Conservation (phyloP, 1,139 yeast species). For the Pichia kudriavzevii region DNA sequence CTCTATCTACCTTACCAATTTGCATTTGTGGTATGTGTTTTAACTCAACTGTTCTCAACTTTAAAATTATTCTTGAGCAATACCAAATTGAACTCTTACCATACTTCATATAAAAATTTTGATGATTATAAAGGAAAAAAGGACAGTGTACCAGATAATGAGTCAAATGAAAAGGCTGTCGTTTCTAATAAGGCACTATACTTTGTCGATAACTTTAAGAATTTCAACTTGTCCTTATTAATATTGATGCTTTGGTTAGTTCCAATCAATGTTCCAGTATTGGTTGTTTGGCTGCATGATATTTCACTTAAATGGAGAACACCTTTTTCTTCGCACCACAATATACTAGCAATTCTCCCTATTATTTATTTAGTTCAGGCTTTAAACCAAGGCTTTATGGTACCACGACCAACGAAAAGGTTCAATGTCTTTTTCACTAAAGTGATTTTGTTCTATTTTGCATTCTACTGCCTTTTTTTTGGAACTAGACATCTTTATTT, state of each 20-base stretch:
- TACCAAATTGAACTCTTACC: slow-evolving; percentile 10
- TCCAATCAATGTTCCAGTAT: slow-evolving; percentile 61
- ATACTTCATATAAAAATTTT: slow-evolving; percentile 1
- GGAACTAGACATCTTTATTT: slow-evolving; percentile 67
- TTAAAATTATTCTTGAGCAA: slow-evolving; percentile 3
- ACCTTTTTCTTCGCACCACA: slow-evolving; percentile 72
- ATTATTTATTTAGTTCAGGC: slow-evolving; percentile 44
- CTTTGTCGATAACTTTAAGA: slow-evolving; percentile 28
- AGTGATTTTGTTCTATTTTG: slow-evolving; percentile 36
- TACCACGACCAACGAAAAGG: slow-evolving; percentile 22
- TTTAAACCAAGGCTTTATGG: slow-evolving; percentile 32
- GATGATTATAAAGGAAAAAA: not conserved
- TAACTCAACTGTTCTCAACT: slow-evolving; percentile 37
- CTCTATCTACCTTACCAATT: slow-evolving; percentile 73
- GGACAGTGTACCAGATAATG: not conserved
- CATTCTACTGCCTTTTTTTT: slow-evolving; percentile 49
- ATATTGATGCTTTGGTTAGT: slow-evolving; percentile 59
- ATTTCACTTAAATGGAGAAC: slow-evolving; percentile 63
- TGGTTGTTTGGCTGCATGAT: slow-evolving; percentile 65
- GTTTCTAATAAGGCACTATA: slow-evolving; percentile 6
- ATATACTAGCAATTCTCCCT: slow-evolving; percentile 59
- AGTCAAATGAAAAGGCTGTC: not conserved
- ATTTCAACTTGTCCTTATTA: slow-evolving; percentile 49
- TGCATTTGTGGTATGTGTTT: slow-evolving; percentile 53
- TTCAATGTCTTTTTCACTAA: slow-evolving; percentile 28